Conservation (phyloP, 352 stramenopile species). For the Globisporangium paddicum region DNA sequence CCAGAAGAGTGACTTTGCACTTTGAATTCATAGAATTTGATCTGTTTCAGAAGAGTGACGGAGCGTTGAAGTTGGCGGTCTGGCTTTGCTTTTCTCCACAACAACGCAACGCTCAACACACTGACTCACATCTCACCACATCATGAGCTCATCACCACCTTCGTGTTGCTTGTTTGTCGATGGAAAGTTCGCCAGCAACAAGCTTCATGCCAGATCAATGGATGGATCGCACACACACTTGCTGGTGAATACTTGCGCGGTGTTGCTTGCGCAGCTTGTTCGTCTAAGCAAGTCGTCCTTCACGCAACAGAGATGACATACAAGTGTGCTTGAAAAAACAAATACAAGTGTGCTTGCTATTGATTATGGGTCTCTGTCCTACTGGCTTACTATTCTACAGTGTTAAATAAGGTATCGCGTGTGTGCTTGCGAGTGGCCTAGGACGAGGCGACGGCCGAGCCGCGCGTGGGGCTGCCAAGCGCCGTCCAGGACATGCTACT, state of each 20-base stretch:
- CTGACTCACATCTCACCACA: neutral
- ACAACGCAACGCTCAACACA: neutral
- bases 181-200: neutral
- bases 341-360: constrained; percentile 3
- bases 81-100: neutral
- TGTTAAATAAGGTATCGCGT: constrained; percentile 9
- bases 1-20: neutral
- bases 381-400: constrained; percentile 4
- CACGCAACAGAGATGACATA: neutral
- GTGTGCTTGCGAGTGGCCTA: no score
- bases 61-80: neutral
- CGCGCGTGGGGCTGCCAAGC: constrained; percentile 16
- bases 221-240: neutral
- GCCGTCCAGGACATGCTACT: constrained; percentile 58
- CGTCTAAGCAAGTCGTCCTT: no score
- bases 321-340: neutral
- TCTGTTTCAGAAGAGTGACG: no score
- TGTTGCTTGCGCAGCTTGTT: neutral
- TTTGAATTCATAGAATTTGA: no score
- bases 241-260: neutral
- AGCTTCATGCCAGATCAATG: neutral
- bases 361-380: neutral
- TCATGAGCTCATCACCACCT: neutral
- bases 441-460: constrained; percentile 12
- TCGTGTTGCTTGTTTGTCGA: neutral